phyloP scores from a whole-genome alignment of 306 rosid genomes.

The Vicia villosa region DNA sequence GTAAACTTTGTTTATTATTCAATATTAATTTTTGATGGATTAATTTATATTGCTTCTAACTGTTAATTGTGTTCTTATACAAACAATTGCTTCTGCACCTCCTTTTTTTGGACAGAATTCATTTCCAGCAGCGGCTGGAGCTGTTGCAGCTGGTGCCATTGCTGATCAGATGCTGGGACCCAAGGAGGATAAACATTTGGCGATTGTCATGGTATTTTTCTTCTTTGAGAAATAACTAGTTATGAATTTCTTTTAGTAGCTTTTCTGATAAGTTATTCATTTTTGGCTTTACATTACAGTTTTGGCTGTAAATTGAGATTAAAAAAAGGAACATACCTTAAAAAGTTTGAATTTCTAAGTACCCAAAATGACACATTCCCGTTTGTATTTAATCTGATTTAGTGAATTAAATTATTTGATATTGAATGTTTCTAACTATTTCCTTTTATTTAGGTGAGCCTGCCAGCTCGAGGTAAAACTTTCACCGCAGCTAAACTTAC shows the following conservation, averaged over 20 bases:
- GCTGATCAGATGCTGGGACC: constrained; percentile 99
- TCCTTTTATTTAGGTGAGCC: constrained; percentile 74
- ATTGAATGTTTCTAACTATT: constrained; percentile 37
- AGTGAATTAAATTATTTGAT: constrained; percentile 20
- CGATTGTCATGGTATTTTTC: constrained; percentile 82
- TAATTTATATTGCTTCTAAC: constrained; percentile 13
- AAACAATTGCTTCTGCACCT: constrained; percentile 28
- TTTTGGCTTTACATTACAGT: constrained; percentile 1
- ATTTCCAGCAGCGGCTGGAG: constrained; percentile 99
- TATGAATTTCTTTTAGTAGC: constrained; percentile 5
- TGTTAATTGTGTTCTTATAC: constrained; percentile 29
- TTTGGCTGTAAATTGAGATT: constrained; percentile 27
- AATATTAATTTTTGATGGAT: constrained; percentile 18
- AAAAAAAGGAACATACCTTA: constrained; percentile 21
- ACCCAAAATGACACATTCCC: constrained; percentile 24
- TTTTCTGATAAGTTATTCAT: not conserved
- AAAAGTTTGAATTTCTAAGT: constrained; percentile 22
- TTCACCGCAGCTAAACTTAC: constrained; percentile 96
- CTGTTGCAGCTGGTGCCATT: constrained; percentile 95
- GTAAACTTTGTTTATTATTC: constrained; percentile 17
- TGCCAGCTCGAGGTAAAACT: constrained; percentile 99
- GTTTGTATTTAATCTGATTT: constrained; percentile 25
- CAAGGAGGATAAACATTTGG: constrained; percentile 92
- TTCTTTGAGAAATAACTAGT: constrained; percentile 14
- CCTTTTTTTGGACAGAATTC: constrained; percentile 62